Evolutionary conservation across 306 rosid genomes (phyloP), one percentile per base, ranked within the genome.

Genomic region (Cucurbita maxima): DNA sequence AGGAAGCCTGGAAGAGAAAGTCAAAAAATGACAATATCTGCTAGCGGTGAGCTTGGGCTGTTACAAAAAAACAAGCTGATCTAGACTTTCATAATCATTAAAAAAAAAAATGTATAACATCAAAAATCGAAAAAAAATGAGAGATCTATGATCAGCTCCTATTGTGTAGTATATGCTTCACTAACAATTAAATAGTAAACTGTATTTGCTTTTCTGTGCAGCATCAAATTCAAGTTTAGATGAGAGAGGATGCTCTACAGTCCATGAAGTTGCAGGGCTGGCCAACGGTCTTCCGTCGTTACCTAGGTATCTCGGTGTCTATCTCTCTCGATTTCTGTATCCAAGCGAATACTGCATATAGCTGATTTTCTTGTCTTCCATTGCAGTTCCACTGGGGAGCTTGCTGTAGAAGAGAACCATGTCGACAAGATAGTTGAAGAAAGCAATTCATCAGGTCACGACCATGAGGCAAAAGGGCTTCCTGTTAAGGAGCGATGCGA

Each of bases 271-370:
- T 68, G 79, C 76, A 19, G 81, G 10, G 59, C 30, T 67, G 54
- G 60, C 82, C 50, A 89, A 92, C 73, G 96, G 92, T 56, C 80
- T 76, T 72, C 88, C 81, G 52, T 58, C 47, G 6, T 1, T 25
- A 51, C 19, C 74, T 51, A 70, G 74, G 74, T 70, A 70, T 10
- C 22, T n/a, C 6, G 5, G 15, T 8, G 4, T 7, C 47, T 50
- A 16, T 70, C 41, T 74, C 76, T 53, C 12, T 56, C 41, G 5
- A 43, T 19, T 1, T 18, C 69, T 40, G 20, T 14, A 66, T 47
- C 66, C 16, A 18, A 6, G n/a, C 1, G 75, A 55, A n/a, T 54
- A 36, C 20, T 43, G 57, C 64, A 51, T 73, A 75, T 45, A 15
- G n/a, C 61, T 72, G 37, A 67, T 75, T 79, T 74, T 58, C 79